Base-by-base conservation (phyloP, 2,329 filamentous ascomycete genomes). In the Diplodia mutila region DNA sequence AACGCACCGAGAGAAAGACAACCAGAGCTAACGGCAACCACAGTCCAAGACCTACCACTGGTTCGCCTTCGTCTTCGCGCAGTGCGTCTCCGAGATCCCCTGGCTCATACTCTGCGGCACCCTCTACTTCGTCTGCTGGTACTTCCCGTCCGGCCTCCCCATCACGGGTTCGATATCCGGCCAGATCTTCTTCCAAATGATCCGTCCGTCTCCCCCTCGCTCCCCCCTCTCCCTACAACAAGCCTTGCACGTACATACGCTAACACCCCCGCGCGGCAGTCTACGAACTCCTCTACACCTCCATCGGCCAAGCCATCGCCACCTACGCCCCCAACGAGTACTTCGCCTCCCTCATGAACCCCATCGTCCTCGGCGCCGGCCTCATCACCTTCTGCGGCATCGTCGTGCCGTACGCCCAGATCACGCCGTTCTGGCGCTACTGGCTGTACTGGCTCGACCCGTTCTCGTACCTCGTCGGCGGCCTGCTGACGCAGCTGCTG, bases 131-230 rank as follows among this genome's bases (percentile, higher is more conserved):
- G 84, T 85, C 1, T 86, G 83, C 73, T 91, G 89, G 82, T 92
- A 92, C 82, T 92, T 91, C 76, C 92, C 92, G 1, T 87, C 96
- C 66, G 92, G 91, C 1, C 85, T 95, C 9, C 88, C 92, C 78
- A 79, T 81, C 68, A 94, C 94, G 74, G 91, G 91, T 2, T 80
- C 83, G 18, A 49, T 12, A 11, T 49, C 82, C 83, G 0, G 87
- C 87, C 5, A 85, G 85, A 91, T 94, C 86, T 93, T 94, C 83
- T 82, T 97, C 34, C 87, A 92, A 72, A 82, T 94, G 81, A 85
- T 70, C 96, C 96, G 85, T 84, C 94, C 71, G 79, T 96, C 65
- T n/a, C 39, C 39, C 39, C 3, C 11, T 46, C n/a, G n/a, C n/a
- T n/a, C n/a, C n/a, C n/a, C n/a, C n/a, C n/a, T n/a, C n/a, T n/a